Evolutionary conservation across 2,329 filamentous ascomycete genomes (phyloP).

Genomic region (Diaporthe destruens): DNA sequence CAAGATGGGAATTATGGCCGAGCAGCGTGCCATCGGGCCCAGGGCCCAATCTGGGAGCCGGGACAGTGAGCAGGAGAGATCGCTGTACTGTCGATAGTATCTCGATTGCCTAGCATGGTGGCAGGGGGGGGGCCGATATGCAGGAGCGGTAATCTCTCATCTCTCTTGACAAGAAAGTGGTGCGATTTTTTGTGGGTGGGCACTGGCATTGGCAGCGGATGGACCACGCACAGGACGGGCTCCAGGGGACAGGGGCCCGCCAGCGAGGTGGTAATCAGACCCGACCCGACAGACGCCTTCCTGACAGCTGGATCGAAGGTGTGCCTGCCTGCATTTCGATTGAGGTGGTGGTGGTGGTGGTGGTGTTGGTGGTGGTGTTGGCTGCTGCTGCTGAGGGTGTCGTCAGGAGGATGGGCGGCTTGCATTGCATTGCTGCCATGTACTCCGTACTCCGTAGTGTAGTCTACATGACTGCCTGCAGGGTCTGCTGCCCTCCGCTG

Average conservation of each 20-base stretch:
- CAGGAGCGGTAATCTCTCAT: slow-evolving; percentile 41
- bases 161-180: slow-evolving; percentile 43
- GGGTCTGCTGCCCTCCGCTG: slow-evolving; percentile 3
- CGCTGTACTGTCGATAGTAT: slow-evolving; percentile 37
- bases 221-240: slow-evolving; percentile 22
- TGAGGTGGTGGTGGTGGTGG: slow-evolving; percentile 18
- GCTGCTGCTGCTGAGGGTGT: background rate
- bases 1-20: slow-evolving; percentile 30
- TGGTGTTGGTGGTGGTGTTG: slow-evolving; percentile 7
- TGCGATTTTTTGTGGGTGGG: slow-evolving; percentile 44
- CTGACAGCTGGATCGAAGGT: slow-evolving; percentile 45
- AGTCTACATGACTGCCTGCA: slow-evolving; percentile 19
- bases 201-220: slow-evolving; percentile 28
- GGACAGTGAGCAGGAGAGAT: slow-evolving; percentile 35
- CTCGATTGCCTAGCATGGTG: slow-evolving; percentile 40
- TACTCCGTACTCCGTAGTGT: background rate
- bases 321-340: slow-evolving; percentile 25
- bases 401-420: slow-evolving; percentile 11
- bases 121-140: slow-evolving; percentile 31
- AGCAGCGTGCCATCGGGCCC: slow-evolving; percentile 22
- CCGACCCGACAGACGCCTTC: slow-evolving; percentile 37
- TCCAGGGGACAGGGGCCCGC: slow-evolving; percentile 24
- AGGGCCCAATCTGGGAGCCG: slow-evolving; percentile 31
- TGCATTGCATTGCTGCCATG: slow-evolving; percentile 16
- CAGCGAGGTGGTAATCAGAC: slow-evolving; percentile 43